Evolutionary conservation across 2,329 filamentous ascomycete genomes (phyloP).

Genomic region (Pseudogymnoascus destructans): DNA sequence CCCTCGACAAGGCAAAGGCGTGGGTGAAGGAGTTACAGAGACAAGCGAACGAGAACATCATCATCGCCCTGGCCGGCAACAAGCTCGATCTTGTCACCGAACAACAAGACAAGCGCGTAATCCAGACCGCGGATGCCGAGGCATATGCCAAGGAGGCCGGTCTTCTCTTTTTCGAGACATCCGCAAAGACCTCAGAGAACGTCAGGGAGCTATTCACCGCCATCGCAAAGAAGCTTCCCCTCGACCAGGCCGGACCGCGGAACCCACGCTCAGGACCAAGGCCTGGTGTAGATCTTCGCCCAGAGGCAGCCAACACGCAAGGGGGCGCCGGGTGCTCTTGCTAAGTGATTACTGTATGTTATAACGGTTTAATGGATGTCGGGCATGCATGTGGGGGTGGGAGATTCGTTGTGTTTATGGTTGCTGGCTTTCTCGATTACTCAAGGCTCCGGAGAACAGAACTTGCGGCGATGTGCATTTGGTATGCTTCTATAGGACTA

Average conservation of each 20-base stretch:
- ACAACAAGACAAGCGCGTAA: slow-evolving; percentile 89
- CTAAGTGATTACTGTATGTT: slow-evolving; percentile 28
- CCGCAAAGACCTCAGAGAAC: slow-evolving; percentile 93
- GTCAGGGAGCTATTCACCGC: slow-evolving; percentile 92
- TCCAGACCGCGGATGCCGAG: slow-evolving; percentile 78
- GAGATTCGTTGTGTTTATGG: slow-evolving; percentile 11
- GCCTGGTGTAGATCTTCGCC: slow-evolving; percentile 50
- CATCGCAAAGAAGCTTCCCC: slow-evolving; percentile 92
- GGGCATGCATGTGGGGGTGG: slow-evolving; percentile 11
- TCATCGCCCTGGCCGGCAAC: slow-evolving; percentile 95
- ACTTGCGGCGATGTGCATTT: background rate
- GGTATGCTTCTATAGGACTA: slow-evolving; percentile 5
- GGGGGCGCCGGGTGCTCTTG: slow-evolving; percentile 50
- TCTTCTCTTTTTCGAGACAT: slow-evolving; percentile 96
- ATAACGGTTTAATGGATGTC: slow-evolving; percentile 32
- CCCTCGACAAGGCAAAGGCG: slow-evolving; percentile 95
- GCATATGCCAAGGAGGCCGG: slow-evolving; percentile 89
- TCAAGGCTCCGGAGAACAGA: background rate
- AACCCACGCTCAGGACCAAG: slow-evolving; percentile 55
- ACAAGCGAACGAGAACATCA: slow-evolving; percentile 98
- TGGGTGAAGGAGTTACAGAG: slow-evolving; percentile 99
- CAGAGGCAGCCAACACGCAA: slow-evolving; percentile 41
- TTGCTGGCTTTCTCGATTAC: background rate
- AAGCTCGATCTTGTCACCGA: slow-evolving; percentile 93
- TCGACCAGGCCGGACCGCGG: slow-evolving; percentile 89